Evolutionary conservation across 225 moss, liverwort and hornwort species (phyloP).

Genomic region (Climacium dendroides): DNA sequence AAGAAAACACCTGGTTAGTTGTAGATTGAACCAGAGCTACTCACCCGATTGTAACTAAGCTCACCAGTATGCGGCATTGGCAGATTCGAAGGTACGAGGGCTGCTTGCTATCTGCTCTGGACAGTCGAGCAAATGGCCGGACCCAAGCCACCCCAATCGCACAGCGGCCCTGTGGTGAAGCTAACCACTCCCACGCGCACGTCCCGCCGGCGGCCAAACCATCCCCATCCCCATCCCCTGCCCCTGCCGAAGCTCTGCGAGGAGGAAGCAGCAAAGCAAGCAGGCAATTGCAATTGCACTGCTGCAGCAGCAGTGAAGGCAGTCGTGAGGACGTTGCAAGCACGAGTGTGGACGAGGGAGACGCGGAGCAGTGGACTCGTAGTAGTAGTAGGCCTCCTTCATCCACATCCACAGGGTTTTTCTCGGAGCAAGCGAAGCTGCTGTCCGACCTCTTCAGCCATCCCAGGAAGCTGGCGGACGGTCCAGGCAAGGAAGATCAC

Average conservation of each 20-base stretch:
- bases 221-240: no score
- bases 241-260: not conserved
- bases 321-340: not conserved
- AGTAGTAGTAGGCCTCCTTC: not conserved
- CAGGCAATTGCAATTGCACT: not conserved
- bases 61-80: not conserved
- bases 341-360: not conserved
- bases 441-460: slow-evolving; percentile 24
- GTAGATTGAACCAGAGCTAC: not conserved
- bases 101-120: slow-evolving; percentile 18
- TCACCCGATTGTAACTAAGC: not conserved
- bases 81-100: slow-evolving; percentile 29
- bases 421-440: slow-evolving; percentile 28
- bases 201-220: not conserved
- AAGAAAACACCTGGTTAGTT: no score
- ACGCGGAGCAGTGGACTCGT: not conserved
- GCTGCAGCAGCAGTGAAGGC: not conserved
- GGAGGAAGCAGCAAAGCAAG: not conserved
- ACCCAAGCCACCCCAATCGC: not conserved
- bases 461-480: slow-evolving; percentile 7
- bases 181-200: not conserved
- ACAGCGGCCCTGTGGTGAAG: not conserved
- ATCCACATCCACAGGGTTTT: not conserved
- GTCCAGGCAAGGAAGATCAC: not conserved
- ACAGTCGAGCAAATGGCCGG: not conserved